Conservation (phyloP, 169 alveolate species). For the Theileria orientalis region DNA sequence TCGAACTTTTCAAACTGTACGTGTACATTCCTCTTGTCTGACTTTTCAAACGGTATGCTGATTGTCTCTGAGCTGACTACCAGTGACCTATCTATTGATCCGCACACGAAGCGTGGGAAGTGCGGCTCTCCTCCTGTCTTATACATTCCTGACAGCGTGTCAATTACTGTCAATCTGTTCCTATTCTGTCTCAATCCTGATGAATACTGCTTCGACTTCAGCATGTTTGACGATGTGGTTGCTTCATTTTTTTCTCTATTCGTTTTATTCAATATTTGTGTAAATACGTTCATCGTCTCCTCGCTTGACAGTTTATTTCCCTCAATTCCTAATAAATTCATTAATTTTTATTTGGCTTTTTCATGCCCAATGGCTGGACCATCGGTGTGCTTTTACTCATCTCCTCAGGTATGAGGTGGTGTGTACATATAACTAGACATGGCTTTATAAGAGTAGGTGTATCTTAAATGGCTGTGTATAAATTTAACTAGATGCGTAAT, state of each 20-base stretch:
- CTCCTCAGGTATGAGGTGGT: too few species aligned
- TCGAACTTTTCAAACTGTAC: conserved; percentile 45
- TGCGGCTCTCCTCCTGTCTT: conserved; percentile 62
- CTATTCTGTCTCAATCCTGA: conserved; percentile 17
- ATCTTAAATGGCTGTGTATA: too few species aligned
- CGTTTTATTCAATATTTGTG: not conserved
- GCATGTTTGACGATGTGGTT: not conserved
- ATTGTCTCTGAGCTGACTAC: conserved; percentile 34
- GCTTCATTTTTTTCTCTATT: not conserved
- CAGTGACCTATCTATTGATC: conserved; percentile 35
- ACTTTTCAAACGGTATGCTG: conserved; percentile 62
- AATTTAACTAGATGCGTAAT: too few species aligned
- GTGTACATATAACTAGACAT: too few species aligned
- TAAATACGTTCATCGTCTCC: conserved; percentile 5
- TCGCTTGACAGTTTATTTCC: not conserved
- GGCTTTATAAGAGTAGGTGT: too few species aligned
- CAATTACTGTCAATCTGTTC: conserved; percentile 34
- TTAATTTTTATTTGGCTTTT: not conserved
- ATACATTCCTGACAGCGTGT: conserved; percentile 35
- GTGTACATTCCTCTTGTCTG: conserved; percentile 50
- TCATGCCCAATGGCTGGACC: too few species aligned
- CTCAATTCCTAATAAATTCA: conserved; percentile 4
- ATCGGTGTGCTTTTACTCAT: too few species aligned
- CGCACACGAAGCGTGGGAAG: conserved; percentile 67
- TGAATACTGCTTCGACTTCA: not conserved